phyloP scores from a whole-genome alignment of 495 filamentous ascomycete species.

The Staphylotrichum tortipilum region DNA sequence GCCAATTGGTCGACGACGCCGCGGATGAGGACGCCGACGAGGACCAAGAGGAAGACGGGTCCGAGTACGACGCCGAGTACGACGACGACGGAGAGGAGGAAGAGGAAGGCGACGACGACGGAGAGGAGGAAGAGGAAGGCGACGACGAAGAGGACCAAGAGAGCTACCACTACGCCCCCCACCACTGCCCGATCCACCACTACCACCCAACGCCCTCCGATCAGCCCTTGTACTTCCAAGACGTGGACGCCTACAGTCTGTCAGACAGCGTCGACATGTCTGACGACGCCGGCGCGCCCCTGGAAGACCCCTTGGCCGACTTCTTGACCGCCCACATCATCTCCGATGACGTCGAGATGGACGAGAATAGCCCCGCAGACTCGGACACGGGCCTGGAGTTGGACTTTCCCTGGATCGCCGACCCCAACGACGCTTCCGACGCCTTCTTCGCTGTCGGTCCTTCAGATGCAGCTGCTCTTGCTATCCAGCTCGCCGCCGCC shows the following conservation, averaged over 20 bases:
- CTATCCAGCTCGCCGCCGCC: no score
- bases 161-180: slow-evolving; percentile 11
- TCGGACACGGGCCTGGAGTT: no score
- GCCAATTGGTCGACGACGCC: no score
- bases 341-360: slow-evolving; percentile 15
- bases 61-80: no score
- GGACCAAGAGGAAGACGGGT: slow-evolving; percentile 13
- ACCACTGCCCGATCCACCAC: slow-evolving; percentile 6
- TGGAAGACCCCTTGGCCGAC: slow-evolving; percentile 1
- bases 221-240: slow-evolving; percentile 1
- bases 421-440: background rate
- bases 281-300: background rate
- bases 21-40: slow-evolving; percentile 14
- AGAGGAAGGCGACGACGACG: slow-evolving; percentile 4
- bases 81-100: no score
- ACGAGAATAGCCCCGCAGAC: slow-evolving; percentile 5
- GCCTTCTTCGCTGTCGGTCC: no score
- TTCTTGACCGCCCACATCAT: slow-evolving; percentile 8
- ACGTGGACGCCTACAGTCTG: slow-evolving; percentile 10
- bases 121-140: slow-evolving; percentile 17
- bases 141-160: slow-evolving; percentile 16
- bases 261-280: slow-evolving; percentile 13
- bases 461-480: no score
- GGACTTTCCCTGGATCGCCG: no score
- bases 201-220: slow-evolving; percentile 2